Evolutionary conservation across 1,139 yeast genomes (phyloP).

Genomic region (Trichomonascaceae sp.): DNA sequence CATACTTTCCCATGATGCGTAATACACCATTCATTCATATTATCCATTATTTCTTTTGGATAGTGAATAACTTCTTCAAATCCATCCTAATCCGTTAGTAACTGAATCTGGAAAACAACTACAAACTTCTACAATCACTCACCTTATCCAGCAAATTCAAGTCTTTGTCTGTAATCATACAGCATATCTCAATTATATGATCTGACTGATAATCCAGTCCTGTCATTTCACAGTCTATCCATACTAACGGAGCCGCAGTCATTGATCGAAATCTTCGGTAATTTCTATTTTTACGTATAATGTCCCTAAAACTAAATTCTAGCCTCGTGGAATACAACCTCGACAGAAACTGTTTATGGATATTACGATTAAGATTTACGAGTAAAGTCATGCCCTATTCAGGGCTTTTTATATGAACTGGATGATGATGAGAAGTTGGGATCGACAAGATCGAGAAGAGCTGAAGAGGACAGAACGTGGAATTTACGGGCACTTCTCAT

Average conservation of each 20-base stretch:
- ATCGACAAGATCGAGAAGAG: neutral
- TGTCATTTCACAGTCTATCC: slow-evolving; percentile 95
- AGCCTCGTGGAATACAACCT: neutral
- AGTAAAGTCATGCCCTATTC: neutral
- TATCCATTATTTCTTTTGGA: slow-evolving; percentile 56
- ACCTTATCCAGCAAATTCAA: slow-evolving; percentile 57
- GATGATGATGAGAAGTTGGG: neutral
- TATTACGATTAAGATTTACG: neutral
- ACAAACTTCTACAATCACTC: slow-evolving; percentile 7
- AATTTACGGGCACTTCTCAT: no score
- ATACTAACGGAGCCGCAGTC: slow-evolving; percentile 39
- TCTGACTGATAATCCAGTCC: slow-evolving; percentile 73
- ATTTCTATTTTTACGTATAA: neutral
- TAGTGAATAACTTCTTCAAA: slow-evolving; percentile 79
- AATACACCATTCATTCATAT: slow-evolving; percentile 83
- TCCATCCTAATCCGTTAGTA: slow-evolving; percentile 35
- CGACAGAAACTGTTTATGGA: neutral
- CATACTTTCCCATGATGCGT: slow-evolving; percentile 56
- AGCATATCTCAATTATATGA: slow-evolving; percentile 85
- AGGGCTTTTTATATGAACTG: neutral
- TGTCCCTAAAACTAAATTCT: neutral
- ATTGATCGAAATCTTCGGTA: neutral
- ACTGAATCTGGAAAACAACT: neutral
- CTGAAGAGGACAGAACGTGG: neutral
- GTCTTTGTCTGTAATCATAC: slow-evolving; percentile 79